A percentile compares a stretch with the other conserved stretches of the same genome.
Conservation (phyloP, 306 rosid genomes). For the Cicer chorassanicum region DNA sequence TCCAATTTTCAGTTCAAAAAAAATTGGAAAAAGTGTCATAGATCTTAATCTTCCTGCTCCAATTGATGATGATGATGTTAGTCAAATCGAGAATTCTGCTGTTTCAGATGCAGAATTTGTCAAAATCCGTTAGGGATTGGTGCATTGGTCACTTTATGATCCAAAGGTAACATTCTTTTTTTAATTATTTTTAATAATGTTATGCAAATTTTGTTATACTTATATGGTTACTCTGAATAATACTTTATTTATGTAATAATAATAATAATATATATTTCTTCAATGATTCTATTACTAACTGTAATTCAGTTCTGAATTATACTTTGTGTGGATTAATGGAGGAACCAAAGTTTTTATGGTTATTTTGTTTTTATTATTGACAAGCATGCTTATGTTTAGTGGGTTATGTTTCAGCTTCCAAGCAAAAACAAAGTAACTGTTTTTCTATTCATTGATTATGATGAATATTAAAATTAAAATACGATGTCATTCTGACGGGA, state of each 20-base stretch:
- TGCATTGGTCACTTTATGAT: constrained; percentile 9
- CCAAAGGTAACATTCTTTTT: constrained; percentile 50
- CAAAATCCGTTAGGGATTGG: constrained; percentile 32
- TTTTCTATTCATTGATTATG: constrained; percentile 30
- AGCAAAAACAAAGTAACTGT: constrained; percentile 46
- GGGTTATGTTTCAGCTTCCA: constrained; percentile 47
- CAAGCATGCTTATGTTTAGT: no score
- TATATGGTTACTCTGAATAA: constrained; percentile 31
- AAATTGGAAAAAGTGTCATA: constrained; percentile 54
- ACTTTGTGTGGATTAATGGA: constrained; percentile 44
- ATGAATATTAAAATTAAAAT: constrained; percentile 38
- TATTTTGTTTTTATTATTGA: constrained; percentile 40
- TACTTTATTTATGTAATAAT: constrained; percentile 16
- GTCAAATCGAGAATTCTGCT: constrained; percentile 83
- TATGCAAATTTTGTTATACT: constrained; percentile 37
- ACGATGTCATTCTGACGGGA: constrained; percentile 50
- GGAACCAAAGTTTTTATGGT: constrained; percentile 32
- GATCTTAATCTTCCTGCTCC: constrained; percentile 99
- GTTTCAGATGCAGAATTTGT: constrained; percentile 86
- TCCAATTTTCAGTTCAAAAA: constrained; percentile 6
- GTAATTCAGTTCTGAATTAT: constrained; percentile 51
- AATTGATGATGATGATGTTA: constrained; percentile 67
- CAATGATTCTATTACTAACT: constrained; percentile 59
- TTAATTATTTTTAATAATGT: constrained; percentile 29
- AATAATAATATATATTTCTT: constrained; percentile 19